Base-by-base conservation (phyloP, 2,329 filamentous ascomycete genomes). In the Penicillium sp. region DNA sequence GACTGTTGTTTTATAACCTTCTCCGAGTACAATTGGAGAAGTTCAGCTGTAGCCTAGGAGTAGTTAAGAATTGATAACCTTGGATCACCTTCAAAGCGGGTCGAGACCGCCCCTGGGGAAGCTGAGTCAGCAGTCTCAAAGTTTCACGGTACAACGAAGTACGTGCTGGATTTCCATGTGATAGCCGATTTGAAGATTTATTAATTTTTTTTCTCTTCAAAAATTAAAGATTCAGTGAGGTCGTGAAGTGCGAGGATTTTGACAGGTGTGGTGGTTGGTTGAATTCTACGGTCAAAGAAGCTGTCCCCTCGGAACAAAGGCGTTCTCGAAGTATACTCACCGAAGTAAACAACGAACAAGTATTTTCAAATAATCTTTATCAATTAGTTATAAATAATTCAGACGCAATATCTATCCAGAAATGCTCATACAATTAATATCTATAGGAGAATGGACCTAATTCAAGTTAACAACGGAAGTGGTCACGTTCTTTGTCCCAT, bases 51-150 rank as follows among this genome's bases (percentile, higher is more conserved):
- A 22, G 37, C 18, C 37, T 40, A 23, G 35, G 37, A 23, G 26
- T 5, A 51, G 42, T 26, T 29, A 15, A 15, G 33, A 40, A 33
- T 46, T 35, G 23, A 46, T 27, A 40, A 40, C 33, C 8, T 49
- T 23, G 40, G 27, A n/a, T 22, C 23, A 45, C 23, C 27, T 33
- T 47, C 12, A 54, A 47, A 44, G 40, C 29, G 40, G 22, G 49
- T 43, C 46, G 29, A 12, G 37, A 23, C 23, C 37, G 22, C 23
- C 37, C 51, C 51, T 15, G 58, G 58, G 51, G 42, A 44, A 43
- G 62, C 59, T 66, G 56, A 66, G 53, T 64, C 61, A 62, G 54
- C 61, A 58, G 49, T 59, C 58, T 63, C 58, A 61, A 29, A n/a
- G 40, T 41, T 54, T 33, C 52, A 54, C 52, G 51, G 60, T 63